Evolutionary conservation across 768 basidiomycete genomes (phyloP).

Genomic region (Leccinum pellstonianum): DNA sequence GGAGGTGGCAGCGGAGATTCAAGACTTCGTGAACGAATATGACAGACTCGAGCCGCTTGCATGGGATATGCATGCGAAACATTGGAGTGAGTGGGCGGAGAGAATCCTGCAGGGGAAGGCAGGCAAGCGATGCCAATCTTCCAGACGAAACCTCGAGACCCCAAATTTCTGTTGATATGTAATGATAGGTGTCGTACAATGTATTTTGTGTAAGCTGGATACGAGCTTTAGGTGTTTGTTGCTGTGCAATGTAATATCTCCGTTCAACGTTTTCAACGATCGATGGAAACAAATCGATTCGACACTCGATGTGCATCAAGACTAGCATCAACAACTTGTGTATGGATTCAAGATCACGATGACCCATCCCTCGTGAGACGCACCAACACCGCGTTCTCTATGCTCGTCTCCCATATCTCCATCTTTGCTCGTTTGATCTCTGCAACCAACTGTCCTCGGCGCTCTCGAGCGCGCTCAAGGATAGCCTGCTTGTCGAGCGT

Average conservation of each 20-base stretch:
- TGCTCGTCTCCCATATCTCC: constrained; percentile 70
- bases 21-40: constrained; percentile 22
- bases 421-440: constrained; percentile 62
- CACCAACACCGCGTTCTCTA: constrained; percentile 64
- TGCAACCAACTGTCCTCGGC: constrained; percentile 47
- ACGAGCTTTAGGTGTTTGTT: neutral
- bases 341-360: neutral
- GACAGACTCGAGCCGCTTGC: constrained; percentile 18
- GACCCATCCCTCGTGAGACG: constrained; percentile 41
- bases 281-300: neutral
- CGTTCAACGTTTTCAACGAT: no score
- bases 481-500: constrained; percentile 41
- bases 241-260: neutral
- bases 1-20: constrained; percentile 39
- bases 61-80: constrained; percentile 20
- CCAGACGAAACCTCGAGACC: constrained; percentile 13
- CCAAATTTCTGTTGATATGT: constrained; percentile 13
- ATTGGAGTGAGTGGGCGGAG: constrained; percentile 22
- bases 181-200: constrained; percentile 14
- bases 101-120: constrained; percentile 6
- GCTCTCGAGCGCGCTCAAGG: constrained; percentile 51
- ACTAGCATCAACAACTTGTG: neutral
- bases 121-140: constrained; percentile 13
- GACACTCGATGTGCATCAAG: neutral
- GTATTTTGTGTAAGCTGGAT: constrained; percentile 25